These are phyloP conservation scores for Rhinocladiella similis DNA, from an alignment of 2,329 filamentous ascomycete genomes.

Conservation along the genomic window DNA sequence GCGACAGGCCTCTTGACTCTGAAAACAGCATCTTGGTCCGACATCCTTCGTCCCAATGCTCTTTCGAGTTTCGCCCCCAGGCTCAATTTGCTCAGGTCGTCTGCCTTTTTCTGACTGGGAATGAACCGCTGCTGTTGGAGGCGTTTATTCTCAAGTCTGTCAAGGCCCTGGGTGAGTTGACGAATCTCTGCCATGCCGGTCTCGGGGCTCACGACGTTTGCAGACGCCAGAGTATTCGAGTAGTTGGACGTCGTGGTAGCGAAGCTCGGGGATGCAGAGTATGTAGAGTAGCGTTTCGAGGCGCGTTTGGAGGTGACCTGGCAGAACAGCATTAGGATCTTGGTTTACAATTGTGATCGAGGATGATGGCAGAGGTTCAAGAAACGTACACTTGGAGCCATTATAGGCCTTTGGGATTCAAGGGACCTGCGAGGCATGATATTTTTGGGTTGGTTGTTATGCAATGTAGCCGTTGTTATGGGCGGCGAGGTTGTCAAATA, in stretches of 20 bases:
- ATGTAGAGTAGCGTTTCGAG: constrained; percentile 56
- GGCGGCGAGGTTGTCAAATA: background rate
- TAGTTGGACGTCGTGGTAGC: constrained; percentile 47
- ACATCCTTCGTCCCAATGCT: constrained; percentile 83
- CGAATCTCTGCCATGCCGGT: constrained; percentile 63
- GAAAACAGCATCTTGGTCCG: constrained; percentile 70
- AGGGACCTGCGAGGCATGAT: constrained; percentile 46
- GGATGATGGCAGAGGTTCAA: constrained; percentile 15
- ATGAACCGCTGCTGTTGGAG: constrained; percentile 79
- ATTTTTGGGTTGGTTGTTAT: background rate
- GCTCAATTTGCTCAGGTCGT: constrained; percentile 80
- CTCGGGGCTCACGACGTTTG: constrained; percentile 25
- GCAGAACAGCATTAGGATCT: constrained; percentile 7
- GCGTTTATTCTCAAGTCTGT: constrained; percentile 87
- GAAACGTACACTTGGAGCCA: constrained; percentile 53
- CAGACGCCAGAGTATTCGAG: constrained; percentile 21
- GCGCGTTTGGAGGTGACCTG: constrained; percentile 45
- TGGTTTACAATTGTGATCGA: no score
- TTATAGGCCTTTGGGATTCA: constrained; percentile 57
- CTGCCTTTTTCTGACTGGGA: constrained; percentile 75
- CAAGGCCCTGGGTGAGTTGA: constrained; percentile 75
- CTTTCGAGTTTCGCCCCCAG: constrained; percentile 88
- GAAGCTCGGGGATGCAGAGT: constrained; percentile 49
- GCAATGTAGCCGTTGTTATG: background rate
- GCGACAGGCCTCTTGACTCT: constrained; percentile 19